Evolutionary conservation across 2,329 filamentous ascomycete species (phyloP).

Genomic region (Escovopsis sp.): DNA sequence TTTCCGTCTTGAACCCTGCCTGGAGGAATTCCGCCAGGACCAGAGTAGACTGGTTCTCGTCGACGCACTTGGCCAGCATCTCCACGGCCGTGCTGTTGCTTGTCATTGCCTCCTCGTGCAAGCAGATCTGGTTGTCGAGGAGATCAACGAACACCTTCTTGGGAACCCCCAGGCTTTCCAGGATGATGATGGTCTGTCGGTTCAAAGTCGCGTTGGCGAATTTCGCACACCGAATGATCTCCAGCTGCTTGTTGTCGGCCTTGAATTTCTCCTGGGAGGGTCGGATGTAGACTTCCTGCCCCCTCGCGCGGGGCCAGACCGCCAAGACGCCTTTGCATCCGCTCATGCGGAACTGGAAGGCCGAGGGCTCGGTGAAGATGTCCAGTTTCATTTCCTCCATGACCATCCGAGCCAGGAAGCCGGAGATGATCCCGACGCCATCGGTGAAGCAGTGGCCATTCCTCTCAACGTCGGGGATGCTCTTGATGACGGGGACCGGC

Average conservation of each 20-base stretch:
- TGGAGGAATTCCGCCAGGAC: conserved; percentile 60
- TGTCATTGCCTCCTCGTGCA: conserved; percentile 56
- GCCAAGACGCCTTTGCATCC: conserved; percentile 84
- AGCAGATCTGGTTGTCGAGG: conserved; percentile 50
- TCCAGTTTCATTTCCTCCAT: conserved; percentile 52
- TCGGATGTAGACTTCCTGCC: conserved; percentile 60
- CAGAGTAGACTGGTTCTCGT: conserved; percentile 71
- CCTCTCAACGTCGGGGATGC: conserved; percentile 55
- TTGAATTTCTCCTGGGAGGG: conserved; percentile 81
- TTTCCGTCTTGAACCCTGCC: conserved; percentile 59
- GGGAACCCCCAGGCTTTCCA: conserved; percentile 62
- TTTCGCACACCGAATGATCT: conserved; percentile 71
- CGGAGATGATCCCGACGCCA: conserved; percentile 85
- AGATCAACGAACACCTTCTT: conserved; percentile 52
- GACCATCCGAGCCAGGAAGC: conserved; percentile 59
- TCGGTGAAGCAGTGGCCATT: conserved; percentile 70
- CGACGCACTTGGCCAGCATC: conserved; percentile 61
- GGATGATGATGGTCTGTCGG: conserved; percentile 75
- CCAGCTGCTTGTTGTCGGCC: conserved; percentile 54
- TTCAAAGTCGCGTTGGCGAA: conserved; percentile 72
- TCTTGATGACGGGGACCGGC: conserved; percentile 40
- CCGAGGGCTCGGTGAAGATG: conserved; percentile 51
- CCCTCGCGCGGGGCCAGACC: conserved; percentile 53
- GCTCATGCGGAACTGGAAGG: conserved; percentile 82
- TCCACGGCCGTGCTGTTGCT: conserved; percentile 48